Evolutionary conservation across 352 stramenopile species (phyloP), one percentile per base, ranked within the genome.

Genomic region (Halophytophthora batemanensis): DNA sequence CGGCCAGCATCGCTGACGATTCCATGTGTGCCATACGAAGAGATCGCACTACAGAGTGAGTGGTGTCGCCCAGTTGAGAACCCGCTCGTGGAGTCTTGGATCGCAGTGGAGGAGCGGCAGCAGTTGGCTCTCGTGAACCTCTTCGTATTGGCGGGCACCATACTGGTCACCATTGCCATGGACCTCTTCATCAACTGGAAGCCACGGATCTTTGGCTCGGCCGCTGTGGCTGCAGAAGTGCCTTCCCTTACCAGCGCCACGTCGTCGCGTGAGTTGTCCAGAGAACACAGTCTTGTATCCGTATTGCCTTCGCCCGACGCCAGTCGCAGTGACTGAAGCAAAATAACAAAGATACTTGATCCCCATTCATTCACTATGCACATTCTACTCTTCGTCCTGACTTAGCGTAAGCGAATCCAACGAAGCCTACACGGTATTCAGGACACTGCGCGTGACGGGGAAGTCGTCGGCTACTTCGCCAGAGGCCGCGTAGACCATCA

Each of bases 401-500:
- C 8, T 4, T 8, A 31, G 25, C 25, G 25, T 8, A 31, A 8
- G 25, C 25, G 4, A 8, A 4, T 31, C 25, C 8, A 8, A 8
- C 8, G 25, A 10, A 4, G 25, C 8, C 50, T 39, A 61, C 13
- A 33, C 33, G 18, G 45, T 38, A 10, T 33, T 61, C 13, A 86
- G 25, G 15, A 90, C 64, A 49, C 73, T 86, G 1, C 70, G 52
- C 1, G 76, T 89, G 31, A 74, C 62, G 0, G 66, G 50, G 29
- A 80, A 90, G 45, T 81, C 49, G 17, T 86, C 61, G 1, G 13
- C 28, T 2, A 73, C 70, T 45, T 92, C 82, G 12, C 65, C 53
- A 2, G 78, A 90, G 7, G 74, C 78, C 2, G 79, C 66, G 49
- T 86, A 92, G 35, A 92, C 66, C 74, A 87, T 89, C 73, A 92